Base-by-base conservation (phyloP, 2,329 filamentous ascomycete species). In the Sclerotinia spermophila region DNA sequence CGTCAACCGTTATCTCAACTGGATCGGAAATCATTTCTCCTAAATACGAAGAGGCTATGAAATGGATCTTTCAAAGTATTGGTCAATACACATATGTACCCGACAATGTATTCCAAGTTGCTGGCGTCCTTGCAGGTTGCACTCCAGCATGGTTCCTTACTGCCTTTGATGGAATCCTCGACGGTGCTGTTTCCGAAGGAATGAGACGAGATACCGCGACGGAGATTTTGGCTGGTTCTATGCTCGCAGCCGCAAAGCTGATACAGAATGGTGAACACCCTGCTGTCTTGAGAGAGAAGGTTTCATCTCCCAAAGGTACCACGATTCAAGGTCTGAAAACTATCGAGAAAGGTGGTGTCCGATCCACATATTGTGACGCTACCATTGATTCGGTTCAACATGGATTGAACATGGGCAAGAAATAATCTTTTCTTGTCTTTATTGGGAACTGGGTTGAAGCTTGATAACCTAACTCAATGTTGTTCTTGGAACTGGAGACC, bases 241-340 rank as follows among this genome's bases (percentile, higher is more conserved):
- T 70, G 68, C 68, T 70, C 13, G 68, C 60, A 33, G 62, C 68
- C 0, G 68, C 68, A 48, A 70, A 70, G 48, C 27, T 70, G 17
- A 66, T 70, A 27, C 68, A 70, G 30, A 70, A 64, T 58, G 68
- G 68, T n/a, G 68, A 70, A 56, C 68, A 70, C 27, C 68, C 68
- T 66, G 68, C 68, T 17, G 62, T 70, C 40, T 15, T 70, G 19
- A 48, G 68, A 45, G 68, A 70, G 24, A 70, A 70, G 51, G 42
- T 70, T 11, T 70, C 68, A 30, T 70, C 68, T 8, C 68, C 68
- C 15, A 66, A 40, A 30, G 68, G 68, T 45, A 70, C 68, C 40
- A 70, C 68, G 0, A 70, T 70, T 24, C 68, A 70, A 65, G 68
- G 68, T 21, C 40, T 70, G 4, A 70, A 70, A 30, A 70, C 68